Evolutionary conservation across 345 rosid species (phyloP), one percentile per base, ranked within the genome.

Genomic region (Brassica carinata): DNA sequence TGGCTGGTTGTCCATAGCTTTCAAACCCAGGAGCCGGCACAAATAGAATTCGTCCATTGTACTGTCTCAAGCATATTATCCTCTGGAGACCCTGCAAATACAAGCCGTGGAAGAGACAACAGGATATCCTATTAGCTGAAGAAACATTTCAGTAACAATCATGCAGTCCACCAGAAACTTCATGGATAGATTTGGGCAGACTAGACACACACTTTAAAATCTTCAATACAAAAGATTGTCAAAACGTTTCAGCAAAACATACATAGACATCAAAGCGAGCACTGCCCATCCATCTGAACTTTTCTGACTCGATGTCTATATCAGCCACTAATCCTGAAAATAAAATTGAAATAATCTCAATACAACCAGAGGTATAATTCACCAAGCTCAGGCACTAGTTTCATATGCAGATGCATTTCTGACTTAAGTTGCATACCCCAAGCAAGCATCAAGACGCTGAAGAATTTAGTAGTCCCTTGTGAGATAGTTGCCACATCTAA

Each of bases 1-100:
- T 85, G 53, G 79, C 75, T 71, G 92, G 90, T 79, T 88, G 89
- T 26, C 99, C 99, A 78, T 71, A 79, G 71, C 84, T 62, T 85
- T 96, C 99, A 75, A 83, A 93, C 68, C 97, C 98, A 80, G 98
- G 93, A 64, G 98, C 99, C 53, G 99, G 95, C 67, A 92, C 97
- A 79, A 96, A 96, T 69, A 87, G 84, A 74, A 92, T 77, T 70
- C 88, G 77, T 53, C 99, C 99, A 69, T 67, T 81, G 77, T 96
- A 96, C 53, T 79, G 84, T 86, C 99, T 92, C 81, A 96, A 77
- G 62, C 67, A 57, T 53, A 93, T 27, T 69, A 93, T 83, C 19
- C 98, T 88, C 79, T 86, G 94, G 82, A 93, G 67, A 76, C 86
- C 98, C 99, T 96, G 75, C 55, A 81, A 33, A 75, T 57, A 14